Evolutionary conservation across 306 rosid species (phyloP).

Genomic region (Gastrolobium villosum): DNA sequence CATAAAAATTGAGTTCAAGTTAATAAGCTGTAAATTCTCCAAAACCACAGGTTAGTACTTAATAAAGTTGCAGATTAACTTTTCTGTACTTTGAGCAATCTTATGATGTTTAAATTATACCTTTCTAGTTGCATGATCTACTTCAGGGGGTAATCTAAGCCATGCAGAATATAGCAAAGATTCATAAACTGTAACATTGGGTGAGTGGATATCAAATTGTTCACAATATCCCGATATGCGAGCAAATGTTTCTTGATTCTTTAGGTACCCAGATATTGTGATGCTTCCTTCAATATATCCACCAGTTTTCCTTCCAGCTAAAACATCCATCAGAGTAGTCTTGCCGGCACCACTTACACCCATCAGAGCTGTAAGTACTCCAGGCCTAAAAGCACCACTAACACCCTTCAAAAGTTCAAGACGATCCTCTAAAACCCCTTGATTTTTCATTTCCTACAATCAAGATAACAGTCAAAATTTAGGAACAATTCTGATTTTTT

Average conservation of each 20-base stretch:
- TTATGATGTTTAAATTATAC: constrained; percentile 41
- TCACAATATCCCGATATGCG: constrained; percentile 93
- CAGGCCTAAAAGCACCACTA: constrained; percentile 89
- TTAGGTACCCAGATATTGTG: constrained; percentile 73
- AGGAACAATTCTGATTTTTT: background rate
- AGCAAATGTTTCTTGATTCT: constrained; percentile 87
- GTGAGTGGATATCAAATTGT: constrained; percentile 93
- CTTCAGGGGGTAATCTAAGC: constrained; percentile 79
- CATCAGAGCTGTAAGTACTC: constrained; percentile 87
- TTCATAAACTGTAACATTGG: constrained; percentile 86
- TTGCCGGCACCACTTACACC: constrained; percentile 95
- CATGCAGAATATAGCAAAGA: constrained; percentile 83
- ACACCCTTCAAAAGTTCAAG: constrained; percentile 82
- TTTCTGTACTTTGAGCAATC: background rate
- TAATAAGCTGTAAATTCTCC: background rate
- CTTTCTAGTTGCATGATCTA: constrained; percentile 72
- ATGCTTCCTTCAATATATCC: constrained; percentile 76
- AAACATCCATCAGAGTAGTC: constrained; percentile 92
- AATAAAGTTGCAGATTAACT: background rate
- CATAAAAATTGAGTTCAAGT: constrained; percentile 27
- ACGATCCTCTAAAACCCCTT: constrained; percentile 57
- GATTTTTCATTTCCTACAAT: constrained; percentile 61
- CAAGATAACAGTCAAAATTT: constrained; percentile 12
- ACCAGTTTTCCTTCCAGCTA: constrained; percentile 91
- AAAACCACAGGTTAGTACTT: background rate